Conservation (phyloP, 2,329 filamentous ascomycete genomes). For the Cadophora malorum region DNA sequence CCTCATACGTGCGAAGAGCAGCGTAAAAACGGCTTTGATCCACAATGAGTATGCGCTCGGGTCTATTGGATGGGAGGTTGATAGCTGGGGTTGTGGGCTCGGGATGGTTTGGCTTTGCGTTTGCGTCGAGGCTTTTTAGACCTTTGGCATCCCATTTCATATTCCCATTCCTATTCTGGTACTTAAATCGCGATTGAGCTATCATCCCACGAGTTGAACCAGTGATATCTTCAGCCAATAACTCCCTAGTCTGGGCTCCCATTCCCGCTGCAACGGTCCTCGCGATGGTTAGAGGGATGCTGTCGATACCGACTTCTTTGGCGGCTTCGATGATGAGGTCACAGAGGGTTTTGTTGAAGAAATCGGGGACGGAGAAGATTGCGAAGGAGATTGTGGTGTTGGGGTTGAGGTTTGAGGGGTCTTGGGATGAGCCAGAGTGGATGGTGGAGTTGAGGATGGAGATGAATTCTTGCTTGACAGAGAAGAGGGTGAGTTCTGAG, state of each 20-base stretch:
- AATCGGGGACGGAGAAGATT: neutral
- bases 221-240: neutral
- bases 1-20: neutral
- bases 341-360: neutral
- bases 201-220: neutral
- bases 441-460: neutral
- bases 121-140: neutral
- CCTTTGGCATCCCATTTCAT: neutral
- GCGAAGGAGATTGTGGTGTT: neutral
- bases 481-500: neutral
- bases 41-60: neutral
- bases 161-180: neutral
- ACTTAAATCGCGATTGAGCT: neutral
- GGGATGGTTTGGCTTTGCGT: neutral
- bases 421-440: neutral
- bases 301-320: neutral
- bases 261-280: neutral
- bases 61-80: neutral
- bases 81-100: neutral
- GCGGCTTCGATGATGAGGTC: neutral
- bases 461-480: neutral
- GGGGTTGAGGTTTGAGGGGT: neutral
- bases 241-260: neutral
- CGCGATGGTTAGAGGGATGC: neutral
- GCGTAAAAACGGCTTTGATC: neutral